A percentile compares a stretch with the other conserved stretches of the same genome.
phyloP scores from a whole-genome alignment of 1,284 basidiomycete genomes.

The Boletus holoroseus region DNA sequence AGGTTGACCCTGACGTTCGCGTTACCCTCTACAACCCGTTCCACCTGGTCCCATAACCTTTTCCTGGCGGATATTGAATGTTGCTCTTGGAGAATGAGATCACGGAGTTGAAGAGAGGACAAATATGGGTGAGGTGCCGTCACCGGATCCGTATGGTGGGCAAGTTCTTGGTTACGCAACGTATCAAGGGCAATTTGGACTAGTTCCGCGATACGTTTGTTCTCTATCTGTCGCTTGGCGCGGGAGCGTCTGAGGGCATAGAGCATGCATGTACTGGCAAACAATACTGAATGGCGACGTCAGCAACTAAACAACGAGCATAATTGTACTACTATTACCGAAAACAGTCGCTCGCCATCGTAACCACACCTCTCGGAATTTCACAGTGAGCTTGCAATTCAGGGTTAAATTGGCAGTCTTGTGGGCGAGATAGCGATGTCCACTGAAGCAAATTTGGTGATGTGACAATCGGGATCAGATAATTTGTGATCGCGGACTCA shows the following conservation, averaged over 20 bases:
- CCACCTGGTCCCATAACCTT: slow-evolving; percentile 82
- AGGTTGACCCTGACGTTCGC: slow-evolving; percentile 88
- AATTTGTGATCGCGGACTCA: slow-evolving; percentile 42
- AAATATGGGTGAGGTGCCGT: slow-evolving; percentile 75
- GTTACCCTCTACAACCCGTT: slow-evolving; percentile 86
- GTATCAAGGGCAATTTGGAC: slow-evolving; percentile 77
- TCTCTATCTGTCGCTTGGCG: slow-evolving; percentile 56
- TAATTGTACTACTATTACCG: slow-evolving; percentile 42
- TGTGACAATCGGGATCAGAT: slow-evolving; percentile 24
- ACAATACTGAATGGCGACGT: slow-evolving; percentile 31
- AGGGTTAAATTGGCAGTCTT: slow-evolving; percentile 66
- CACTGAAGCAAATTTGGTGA: slow-evolving; percentile 41
- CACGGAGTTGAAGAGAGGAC: slow-evolving; percentile 86
- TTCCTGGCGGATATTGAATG: slow-evolving; percentile 66
- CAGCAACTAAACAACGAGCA: slow-evolving; percentile 13
- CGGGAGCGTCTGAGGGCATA: slow-evolving; percentile 41
- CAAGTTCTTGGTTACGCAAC: slow-evolving; percentile 81
- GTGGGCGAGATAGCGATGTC: slow-evolving; percentile 73
- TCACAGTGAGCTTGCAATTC: slow-evolving; percentile 67
- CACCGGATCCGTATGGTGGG: slow-evolving; percentile 81
- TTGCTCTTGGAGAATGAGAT: slow-evolving; percentile 80
- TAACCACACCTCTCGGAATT: slow-evolving; percentile 59
- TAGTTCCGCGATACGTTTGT: slow-evolving; percentile 66
- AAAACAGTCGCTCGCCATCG: slow-evolving; percentile 66
- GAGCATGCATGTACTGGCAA: slow-evolving; percentile 33